Percentiles rank a stretch among this genome's conserved stretches.
phyloP scores from a whole-genome alignment of 495 filamentous ascomycete species.

The Saxophila tyrrhenica region DNA sequence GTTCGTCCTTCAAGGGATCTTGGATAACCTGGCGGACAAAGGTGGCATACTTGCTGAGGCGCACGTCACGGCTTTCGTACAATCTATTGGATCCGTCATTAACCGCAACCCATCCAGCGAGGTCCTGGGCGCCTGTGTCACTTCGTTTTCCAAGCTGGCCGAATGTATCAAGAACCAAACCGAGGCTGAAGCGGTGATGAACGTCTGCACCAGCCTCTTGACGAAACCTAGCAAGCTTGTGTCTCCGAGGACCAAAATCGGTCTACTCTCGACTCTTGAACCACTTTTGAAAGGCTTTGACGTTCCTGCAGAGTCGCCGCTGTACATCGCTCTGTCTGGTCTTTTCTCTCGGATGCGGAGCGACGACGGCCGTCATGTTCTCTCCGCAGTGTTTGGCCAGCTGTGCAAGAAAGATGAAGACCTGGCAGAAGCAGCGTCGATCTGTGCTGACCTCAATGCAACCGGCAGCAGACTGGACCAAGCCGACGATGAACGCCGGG shows the following conservation, averaged over 20 bases:
- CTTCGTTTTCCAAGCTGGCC: constrained; percentile 65
- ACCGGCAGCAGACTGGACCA: constrained; percentile 60
- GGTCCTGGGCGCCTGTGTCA: constrained; percentile 64
- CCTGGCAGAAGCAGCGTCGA: constrained; percentile 49
- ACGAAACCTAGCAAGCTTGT: constrained; percentile 72
- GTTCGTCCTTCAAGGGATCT: constrained; percentile 62
- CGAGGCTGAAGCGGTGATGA: constrained; percentile 60
- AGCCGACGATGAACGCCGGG: constrained; percentile 73
- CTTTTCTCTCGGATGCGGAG: constrained; percentile 13
- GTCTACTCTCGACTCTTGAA: constrained; percentile 56
- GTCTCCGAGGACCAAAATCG: constrained; percentile 69
- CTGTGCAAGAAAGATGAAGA: constrained; percentile 52
- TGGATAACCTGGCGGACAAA: constrained; percentile 48
- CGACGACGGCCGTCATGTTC: constrained; percentile 46
- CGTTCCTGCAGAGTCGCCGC: not conserved
- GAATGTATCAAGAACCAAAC: constrained; percentile 53
- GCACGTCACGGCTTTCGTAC: constrained; percentile 17
- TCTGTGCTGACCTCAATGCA: constrained; percentile 75
- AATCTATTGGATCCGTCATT: constrained; percentile 48
- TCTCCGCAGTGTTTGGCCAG: constrained; percentile 59
- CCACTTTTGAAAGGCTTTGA: constrained; percentile 9
- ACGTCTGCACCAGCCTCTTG: constrained; percentile 53
- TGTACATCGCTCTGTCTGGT: constrained; percentile 13
- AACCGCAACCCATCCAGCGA: constrained; percentile 49
- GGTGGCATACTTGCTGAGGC: not conserved